Conservation (phyloP, 495 filamentous ascomycete species). For the Penicillium egyptiacum region DNA sequence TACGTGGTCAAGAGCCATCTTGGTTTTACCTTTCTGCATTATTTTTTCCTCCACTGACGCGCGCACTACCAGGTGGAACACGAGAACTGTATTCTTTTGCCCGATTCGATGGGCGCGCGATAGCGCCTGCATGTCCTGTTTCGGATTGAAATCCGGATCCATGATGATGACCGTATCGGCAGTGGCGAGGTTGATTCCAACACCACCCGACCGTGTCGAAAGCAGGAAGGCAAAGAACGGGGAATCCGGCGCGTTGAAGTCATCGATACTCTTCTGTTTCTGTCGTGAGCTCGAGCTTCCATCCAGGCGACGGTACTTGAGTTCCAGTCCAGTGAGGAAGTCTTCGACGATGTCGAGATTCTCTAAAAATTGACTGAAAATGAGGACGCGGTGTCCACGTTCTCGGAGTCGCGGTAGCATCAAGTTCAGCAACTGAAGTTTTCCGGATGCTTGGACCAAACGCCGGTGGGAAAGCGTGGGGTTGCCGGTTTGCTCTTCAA, state of each 20-base stretch:
- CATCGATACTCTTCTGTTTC: conserved; percentile 92
- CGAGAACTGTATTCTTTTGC: conserved; percentile 91
- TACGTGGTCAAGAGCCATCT: conserved; percentile 89
- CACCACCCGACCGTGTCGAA: conserved; percentile 90
- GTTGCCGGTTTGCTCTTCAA: conserved; percentile 72
- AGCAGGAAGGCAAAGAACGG: conserved; percentile 84
- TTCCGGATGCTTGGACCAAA: conserved; percentile 86
- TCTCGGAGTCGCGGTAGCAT: conserved; percentile 89
- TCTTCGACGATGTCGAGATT: conserved; percentile 90
- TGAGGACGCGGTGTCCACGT: conserved; percentile 86
- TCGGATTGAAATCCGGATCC: conserved; percentile 97
- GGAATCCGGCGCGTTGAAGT: conserved; percentile 84
- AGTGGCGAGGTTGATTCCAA: conserved; percentile 96
- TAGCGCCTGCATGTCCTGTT: conserved; percentile 94
- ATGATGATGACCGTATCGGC: conserved; percentile 98
- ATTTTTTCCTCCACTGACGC: conserved; percentile 92
- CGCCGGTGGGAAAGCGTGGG: conserved; percentile 63
- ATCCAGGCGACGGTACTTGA: conserved; percentile 78
- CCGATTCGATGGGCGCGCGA: conserved; percentile 95
- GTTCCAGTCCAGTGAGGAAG: conserved; percentile 70
- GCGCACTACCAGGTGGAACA: conserved; percentile 90
- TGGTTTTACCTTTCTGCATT: conserved; percentile 91
- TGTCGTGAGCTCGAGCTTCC: conserved; percentile 75
- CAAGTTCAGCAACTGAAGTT: conserved; percentile 80
- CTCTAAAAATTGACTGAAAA: conserved; percentile 95